phyloP scores from a whole-genome alignment of 148 eudicot species.

The Vaccinium corymbosum region DNA sequence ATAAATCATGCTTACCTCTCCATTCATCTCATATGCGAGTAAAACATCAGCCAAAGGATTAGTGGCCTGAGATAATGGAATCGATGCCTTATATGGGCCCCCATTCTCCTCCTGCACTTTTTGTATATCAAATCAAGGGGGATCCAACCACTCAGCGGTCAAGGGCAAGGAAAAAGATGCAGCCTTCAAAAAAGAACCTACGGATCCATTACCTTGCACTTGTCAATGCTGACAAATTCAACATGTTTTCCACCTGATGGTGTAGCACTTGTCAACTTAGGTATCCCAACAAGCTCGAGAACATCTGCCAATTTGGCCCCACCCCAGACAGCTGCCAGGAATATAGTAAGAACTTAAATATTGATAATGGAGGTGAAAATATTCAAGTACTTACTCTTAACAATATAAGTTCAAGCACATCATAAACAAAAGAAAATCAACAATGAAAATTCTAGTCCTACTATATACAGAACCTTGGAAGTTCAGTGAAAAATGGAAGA shows the following conservation, averaged over 20 bases:
- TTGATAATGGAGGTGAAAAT: neutral
- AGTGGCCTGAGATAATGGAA: constrained; percentile 77
- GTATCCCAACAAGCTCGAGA: constrained; percentile 78
- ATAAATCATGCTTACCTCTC: constrained; percentile 42
- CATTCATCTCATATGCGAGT: constrained; percentile 97
- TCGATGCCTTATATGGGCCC: constrained; percentile 90
- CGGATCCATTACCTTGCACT: constrained; percentile 64
- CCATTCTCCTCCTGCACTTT: constrained; percentile 78
- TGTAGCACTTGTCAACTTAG: constrained; percentile 53
- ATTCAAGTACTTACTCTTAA: neutral
- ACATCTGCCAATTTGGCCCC: constrained; percentile 95
- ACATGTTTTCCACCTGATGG: constrained; percentile 85
- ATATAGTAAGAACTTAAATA: constrained; percentile 36
- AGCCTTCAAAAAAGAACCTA: constrained; percentile 12
- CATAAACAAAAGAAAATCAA: neutral
- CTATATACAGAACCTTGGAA: neutral
- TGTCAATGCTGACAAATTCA: constrained; percentile 92
- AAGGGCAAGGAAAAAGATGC: constrained; percentile 65
- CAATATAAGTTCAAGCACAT: neutral
- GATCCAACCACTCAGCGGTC: neutral
- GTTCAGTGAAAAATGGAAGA: neutral
- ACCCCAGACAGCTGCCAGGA: constrained; percentile 69
- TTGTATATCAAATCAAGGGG: neutral
- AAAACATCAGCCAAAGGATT: constrained; percentile 87
- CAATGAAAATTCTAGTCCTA: neutral